Conservation (phyloP, 2,329 filamentous ascomycete species). For the Xylariaceae sp. region DNA sequence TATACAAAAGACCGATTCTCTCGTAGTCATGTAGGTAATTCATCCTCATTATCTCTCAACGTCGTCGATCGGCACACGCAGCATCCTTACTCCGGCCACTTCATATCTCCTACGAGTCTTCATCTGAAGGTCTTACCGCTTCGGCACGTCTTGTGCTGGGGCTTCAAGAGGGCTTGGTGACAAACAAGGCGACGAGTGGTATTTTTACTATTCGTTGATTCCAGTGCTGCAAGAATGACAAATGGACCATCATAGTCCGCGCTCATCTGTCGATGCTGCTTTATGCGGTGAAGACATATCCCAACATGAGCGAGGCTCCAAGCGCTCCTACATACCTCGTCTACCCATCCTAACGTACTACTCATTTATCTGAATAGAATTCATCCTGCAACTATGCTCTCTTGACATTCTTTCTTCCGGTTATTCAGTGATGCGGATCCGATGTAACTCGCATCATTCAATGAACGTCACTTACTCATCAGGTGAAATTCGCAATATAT, state of each 20-base stretch:
- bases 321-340: slow-evolving; percentile 44
- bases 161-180: slow-evolving; percentile 31
- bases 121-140: slow-evolving; percentile 30
- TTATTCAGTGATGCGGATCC: no score
- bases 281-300: slow-evolving; percentile 17
- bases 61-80: slow-evolving; percentile 15
- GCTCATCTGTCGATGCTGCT: slow-evolving; percentile 36
- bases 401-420: no score
- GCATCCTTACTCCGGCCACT: slow-evolving; percentile 31
- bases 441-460: no score
- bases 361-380: no score
- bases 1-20: no score
- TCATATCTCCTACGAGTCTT: slow-evolving; percentile 31
- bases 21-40: not conserved
- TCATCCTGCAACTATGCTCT: no score
- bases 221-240: slow-evolving; percentile 42
- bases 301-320: slow-evolving; percentile 51
- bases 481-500: no score
- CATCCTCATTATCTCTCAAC: not conserved
- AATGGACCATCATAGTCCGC: slow-evolving; percentile 54
- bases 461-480: no score
- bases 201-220: slow-evolving; percentile 19
- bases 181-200: slow-evolving; percentile 19
- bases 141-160: slow-evolving; percentile 35
- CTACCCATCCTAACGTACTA: no score